A percentile compares a stretch with the other conserved stretches of the same genome.
These are phyloP conservation scores for Oryza punctata DNA, from an alignment of 176 grass and related monocot species.

Conservation along the genomic window DNA sequence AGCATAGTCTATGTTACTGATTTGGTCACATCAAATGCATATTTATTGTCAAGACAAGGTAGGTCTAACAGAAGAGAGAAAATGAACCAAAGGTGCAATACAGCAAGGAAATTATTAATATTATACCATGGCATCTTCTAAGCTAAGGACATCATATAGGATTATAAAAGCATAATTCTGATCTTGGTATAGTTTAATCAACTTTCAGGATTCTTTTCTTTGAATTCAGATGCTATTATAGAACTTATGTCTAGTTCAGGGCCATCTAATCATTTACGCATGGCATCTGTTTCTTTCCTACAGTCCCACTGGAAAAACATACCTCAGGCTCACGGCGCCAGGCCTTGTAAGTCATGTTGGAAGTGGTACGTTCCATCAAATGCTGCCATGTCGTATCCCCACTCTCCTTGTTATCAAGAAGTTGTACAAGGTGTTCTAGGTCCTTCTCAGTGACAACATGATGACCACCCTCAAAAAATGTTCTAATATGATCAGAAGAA, in stretches of 20 bases:
- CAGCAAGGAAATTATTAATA: slow-evolving; percentile 2
- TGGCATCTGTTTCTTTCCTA: slow-evolving; percentile 1
- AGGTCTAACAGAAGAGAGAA: neutral
- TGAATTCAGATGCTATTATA: slow-evolving; percentile 15
- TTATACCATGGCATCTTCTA: slow-evolving; percentile 8
- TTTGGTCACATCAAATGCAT: neutral
- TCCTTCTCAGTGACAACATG: slow-evolving; percentile 75
- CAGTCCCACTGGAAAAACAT: slow-evolving; percentile 12
- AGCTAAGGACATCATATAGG: neutral
- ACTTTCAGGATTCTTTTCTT: neutral
- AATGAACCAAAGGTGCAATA: neutral
- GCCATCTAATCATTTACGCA: neutral
- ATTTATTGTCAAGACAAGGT: neutral
- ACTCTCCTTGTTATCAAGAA: slow-evolving; percentile 79
- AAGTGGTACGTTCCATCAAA: slow-evolving; percentile 88
- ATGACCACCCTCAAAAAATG: slow-evolving; percentile 52
- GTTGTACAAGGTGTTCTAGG: slow-evolving; percentile 76
- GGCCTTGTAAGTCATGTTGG: slow-evolving; percentile 95
- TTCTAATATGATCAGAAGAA: slow-evolving; percentile 24
- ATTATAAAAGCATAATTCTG: neutral
- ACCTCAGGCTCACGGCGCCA: slow-evolving; percentile 95
- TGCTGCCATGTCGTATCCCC: slow-evolving; percentile 77
- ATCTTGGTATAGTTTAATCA: slow-evolving; percentile 8
- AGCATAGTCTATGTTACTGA: slow-evolving; percentile 3
- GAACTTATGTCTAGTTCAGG: neutral